Evolutionary conservation across 2,329 filamentous ascomycete species (phyloP), one percentile per base, ranked within the genome.

Genomic region (Emergomyces orientalis): DNA sequence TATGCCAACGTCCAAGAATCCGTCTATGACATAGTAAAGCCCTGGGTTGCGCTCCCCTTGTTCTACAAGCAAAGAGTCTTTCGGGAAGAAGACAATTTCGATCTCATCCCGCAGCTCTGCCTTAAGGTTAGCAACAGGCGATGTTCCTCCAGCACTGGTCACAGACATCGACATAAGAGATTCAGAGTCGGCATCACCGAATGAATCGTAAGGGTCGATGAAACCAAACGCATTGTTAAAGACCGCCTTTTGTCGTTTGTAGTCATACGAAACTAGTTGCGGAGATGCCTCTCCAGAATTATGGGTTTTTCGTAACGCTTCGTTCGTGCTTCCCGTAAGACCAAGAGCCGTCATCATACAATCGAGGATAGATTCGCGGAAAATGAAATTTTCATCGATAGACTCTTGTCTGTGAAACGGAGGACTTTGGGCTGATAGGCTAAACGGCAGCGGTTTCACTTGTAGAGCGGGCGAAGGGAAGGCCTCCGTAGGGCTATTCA

Each of bases 31-130:
- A 75, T 99, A 99, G 77, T 99, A 99, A 0, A 99, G 75, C 0
- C 94, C 94, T 0, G 94, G 94, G 69, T 95, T 96, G n/a, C 94
- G 85, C 74, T 99, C 94, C 11, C 94, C 93, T 77, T 97, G 92
- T 71, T 99, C 94, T 0, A 99, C 92, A 19, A 99, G 82, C 0
- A 99, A 89, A 1, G 94, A 93, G 2, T 90, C 92, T 73, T 97
- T 90, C 0, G 92, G 93, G 67, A 99, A 99, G 77, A 90, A 97
- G 6, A 99, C 94, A 67, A 99, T 97, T 72, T 99, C 94, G 2
- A 97, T 85, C 61, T 99, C 94, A 65, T 96, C 88, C 66, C 88
- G 88, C 76, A 97, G 84, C 65, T 97, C 93, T 63, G 91, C 86
- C 3, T 86, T 84, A 5, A 93, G 77, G 3, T 81, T 76, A 61